Evolutionary conservation across 1,139 yeast species (phyloP), one percentile per base, ranked within the genome.

Genomic region (Pneumocystis carinii): DNA sequence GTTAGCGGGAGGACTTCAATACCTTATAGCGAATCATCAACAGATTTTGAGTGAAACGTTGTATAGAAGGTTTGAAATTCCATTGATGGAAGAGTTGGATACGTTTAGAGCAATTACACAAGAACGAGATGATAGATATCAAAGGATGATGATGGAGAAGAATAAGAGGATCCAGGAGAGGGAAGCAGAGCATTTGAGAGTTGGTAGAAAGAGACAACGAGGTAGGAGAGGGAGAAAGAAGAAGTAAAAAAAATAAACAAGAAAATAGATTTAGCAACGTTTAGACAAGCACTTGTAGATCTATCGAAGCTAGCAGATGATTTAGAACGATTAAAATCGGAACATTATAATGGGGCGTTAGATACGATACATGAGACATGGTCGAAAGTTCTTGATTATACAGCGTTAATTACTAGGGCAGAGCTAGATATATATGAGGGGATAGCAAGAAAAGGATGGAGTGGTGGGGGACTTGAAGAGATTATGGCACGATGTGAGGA

Each of bases 351-450:
- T 63, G 77, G 79, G 17, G 77, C 83, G n/a, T 81, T 78, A 67
- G 82, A 80, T 55, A 78, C 84, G 58, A 83, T 86, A 5, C 84
- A 84, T 69, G 77, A 81, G 2, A 79, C 87, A 63, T 83, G 85
- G 61, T 76, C 77, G 27, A 76, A 78, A 42, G 76, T 87, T 10
- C 75, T 87, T 59, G 72, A 75, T 12, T 77, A 79, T 65, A 79
- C 88, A 0, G 87, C 90, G 0, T 79, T 86, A 0, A 77, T 86
- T 8, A 83, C 87, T 1, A 76, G 89, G 62, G 92, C 94, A 1
- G 92, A 88, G 70, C 82, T 89, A 41, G 94, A 87, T 70, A 82
- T 88, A 5, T 84, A 83, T 69, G 95, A 87, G 70, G 85, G 87
- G 27, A 82, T 89, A 42, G 95, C 95, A 0, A 79, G 84, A 64